Evolutionary conservation across 345 rosid genomes (phyloP), one percentile per base, ranked within the genome.

Genomic region (Salix suchowensis): DNA sequence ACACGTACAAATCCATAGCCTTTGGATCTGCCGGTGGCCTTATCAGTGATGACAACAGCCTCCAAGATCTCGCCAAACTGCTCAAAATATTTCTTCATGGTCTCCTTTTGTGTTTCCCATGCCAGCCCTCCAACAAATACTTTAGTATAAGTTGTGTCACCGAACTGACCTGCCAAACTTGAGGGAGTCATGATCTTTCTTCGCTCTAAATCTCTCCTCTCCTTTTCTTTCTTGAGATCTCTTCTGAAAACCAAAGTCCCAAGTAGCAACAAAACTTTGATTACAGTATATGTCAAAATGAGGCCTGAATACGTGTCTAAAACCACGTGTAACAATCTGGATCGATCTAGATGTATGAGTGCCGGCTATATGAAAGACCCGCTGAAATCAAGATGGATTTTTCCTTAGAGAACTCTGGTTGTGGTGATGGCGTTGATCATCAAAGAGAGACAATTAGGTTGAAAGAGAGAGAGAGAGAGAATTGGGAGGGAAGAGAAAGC

Each of bases 101-200:
- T 93, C 71, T 89, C 86, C 86, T 91, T 95, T 81, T 95, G 97
- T 4, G 98, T 95, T 79, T 95, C 98, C 98, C 98, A 95, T 14
- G 98, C 98, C 88, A 95, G 76, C 16, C 98, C 98, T 46, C 98
- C 98, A 15, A 95, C 98, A 83, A 95, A 93, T 73, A 95, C 97
- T 77, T 95, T 95, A 18, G 98, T 95, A 75, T 88, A 93, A 14
- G 98, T 91, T 6, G 98, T 93, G 82, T 95, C 98, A 32, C 95
- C 95, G 40, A 91, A 89, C 83, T 91, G 91, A n/a, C 86, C 86
- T 23, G 77, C 82, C 83, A 85, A 75, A 80, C 81, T 85, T 26
- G 78, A 74, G 73, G 89, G 87, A 76, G 84, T 82, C 90, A 86
- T 44, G 50, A 44, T 85, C 80, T 71, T 77, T 65, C 71, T 72